Evolutionary conservation across 176 grass and related monocot genomes (phyloP).

Genomic region (Eremochloa ophiuroides): DNA sequence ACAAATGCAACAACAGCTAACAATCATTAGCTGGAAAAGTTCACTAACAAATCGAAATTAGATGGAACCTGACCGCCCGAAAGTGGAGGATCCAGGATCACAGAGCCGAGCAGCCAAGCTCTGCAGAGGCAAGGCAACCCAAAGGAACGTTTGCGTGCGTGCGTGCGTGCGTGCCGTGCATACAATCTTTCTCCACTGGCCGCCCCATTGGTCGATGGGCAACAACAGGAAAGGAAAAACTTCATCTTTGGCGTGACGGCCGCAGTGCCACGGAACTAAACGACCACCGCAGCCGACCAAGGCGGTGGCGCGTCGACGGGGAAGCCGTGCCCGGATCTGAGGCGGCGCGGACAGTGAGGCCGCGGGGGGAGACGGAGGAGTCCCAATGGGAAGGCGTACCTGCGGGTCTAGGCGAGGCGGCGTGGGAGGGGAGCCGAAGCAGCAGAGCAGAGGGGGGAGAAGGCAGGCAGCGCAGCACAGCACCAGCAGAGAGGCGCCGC

Average conservation of each 20-base stretch:
- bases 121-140: neutral
- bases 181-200: neutral
- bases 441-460: neutral
- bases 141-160: neutral
- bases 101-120: neutral
- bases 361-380: neutral
- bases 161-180: neutral
- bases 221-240: neutral
- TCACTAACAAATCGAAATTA: neutral
- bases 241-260: neutral
- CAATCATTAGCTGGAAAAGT: neutral
- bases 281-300: neutral
- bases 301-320: neutral
- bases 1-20: neutral
- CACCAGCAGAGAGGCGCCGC: no score
- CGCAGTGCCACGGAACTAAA: neutral
- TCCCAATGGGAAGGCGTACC: slow-evolving; percentile 4
- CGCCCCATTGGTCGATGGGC: no score
- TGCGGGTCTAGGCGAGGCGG: neutral
- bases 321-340: slow-evolving; percentile 22
- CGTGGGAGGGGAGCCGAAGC: neutral
- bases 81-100: neutral
- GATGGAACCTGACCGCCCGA: neutral
- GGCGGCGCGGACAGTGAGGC: slow-evolving; percentile 18
- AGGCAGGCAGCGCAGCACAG: neutral